Evolutionary conservation across 2,329 filamentous ascomycete species (phyloP).

Genomic region (Fusarium caatingaense): DNA sequence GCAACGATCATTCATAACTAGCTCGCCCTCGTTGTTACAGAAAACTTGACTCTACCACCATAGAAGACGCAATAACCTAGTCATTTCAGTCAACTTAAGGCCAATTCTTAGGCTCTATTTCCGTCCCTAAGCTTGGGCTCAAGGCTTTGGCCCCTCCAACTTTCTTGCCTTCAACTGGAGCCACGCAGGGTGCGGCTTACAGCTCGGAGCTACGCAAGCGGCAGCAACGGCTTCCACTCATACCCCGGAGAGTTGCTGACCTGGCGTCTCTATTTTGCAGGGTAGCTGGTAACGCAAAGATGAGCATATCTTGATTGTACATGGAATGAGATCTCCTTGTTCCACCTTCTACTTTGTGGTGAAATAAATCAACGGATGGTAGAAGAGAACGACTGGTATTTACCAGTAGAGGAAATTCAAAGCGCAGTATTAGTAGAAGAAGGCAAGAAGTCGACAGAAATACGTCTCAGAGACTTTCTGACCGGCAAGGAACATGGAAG

Average conservation of each 20-base stretch:
- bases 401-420: background rate
- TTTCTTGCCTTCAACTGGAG: background rate
- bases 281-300: background rate
- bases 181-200: constrained; percentile 20
- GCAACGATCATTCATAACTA: background rate
- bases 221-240: constrained; percentile 13
- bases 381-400: background rate
- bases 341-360: background rate
- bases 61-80: background rate
- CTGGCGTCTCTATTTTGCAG: background rate
- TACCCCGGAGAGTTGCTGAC: constrained; percentile 12
- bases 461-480: background rate
- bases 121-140: background rate
- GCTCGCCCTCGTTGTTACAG: background rate
- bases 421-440: background rate
- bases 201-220: background rate
- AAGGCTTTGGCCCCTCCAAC: background rate
- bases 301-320: background rate
- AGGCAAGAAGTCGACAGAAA: background rate
- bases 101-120: background rate
- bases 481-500: background rate
- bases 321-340: background rate
- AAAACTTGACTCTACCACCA: background rate
- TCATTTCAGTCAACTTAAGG: background rate
- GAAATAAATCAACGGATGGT: background rate